Evolutionary conservation across 306 rosid genomes (phyloP).

Genomic region (Sesbania bispinosa): DNA sequence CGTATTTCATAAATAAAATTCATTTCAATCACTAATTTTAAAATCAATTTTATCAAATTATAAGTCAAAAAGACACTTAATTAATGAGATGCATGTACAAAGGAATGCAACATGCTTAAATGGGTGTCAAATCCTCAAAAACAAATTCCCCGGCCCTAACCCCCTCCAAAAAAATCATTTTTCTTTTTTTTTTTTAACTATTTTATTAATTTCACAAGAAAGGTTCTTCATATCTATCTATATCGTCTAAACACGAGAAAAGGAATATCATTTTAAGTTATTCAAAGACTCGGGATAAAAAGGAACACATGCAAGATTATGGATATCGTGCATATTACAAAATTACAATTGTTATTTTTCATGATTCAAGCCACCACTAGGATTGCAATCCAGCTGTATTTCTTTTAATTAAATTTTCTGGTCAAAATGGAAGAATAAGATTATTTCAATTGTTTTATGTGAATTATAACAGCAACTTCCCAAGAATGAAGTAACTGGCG

Average conservation of each 20-base stretch:
- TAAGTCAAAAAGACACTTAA: no score
- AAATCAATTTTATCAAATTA: no score
- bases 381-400: constrained; percentile 30
- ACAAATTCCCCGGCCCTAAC: no score
- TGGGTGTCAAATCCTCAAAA: background rate
- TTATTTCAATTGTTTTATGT: background rate
- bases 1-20: no score
- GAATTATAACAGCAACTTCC: background rate
- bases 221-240: background rate
- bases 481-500: background rate
- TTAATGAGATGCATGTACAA: no score
- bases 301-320: constrained; percentile 19
- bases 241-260: background rate
- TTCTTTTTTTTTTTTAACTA: background rate
- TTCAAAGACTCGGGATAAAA: background rate
- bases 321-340: background rate
- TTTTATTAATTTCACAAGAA: background rate
- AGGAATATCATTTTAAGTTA: background rate
- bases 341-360: constrained; percentile 4
- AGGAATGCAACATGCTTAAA: background rate
- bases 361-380: constrained; percentile 20
- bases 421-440: background rate
- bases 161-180: background rate
- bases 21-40: no score
- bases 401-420: background rate